A percentile compares a stretch with the other conserved stretches of the same genome.
Conservation (phyloP, 2,329 filamentous ascomycete genomes). For the Microsporum ferrugineum region DNA sequence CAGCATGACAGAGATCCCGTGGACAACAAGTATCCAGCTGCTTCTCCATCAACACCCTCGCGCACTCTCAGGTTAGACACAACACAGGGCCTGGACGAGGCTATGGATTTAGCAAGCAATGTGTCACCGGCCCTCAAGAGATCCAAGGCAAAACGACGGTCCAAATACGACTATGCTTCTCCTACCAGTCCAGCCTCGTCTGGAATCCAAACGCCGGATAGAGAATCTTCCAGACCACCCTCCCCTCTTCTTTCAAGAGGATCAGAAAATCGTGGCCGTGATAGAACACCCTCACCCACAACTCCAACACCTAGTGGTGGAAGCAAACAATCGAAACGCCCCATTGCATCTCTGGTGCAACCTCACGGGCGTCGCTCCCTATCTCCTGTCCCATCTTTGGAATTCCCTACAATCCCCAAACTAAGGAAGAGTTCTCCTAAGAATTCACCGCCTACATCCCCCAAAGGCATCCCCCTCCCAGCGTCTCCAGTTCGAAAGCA, state of each 20-base stretch:
- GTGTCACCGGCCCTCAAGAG: constrained; percentile 27
- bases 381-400: constrained; percentile 38
- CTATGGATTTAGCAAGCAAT: constrained; percentile 19
- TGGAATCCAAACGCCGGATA: constrained; percentile 17
- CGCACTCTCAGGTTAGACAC: background rate
- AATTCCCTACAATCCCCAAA: constrained; percentile 36
- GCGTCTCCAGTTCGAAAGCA: constrained; percentile 22
- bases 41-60: background rate
- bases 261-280: constrained; percentile 9
- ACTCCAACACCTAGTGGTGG: background rate
- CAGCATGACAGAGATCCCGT: background rate
- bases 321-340: constrained; percentile 12
- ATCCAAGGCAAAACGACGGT: constrained; percentile 31
- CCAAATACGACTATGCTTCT: constrained; percentile 28
- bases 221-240: constrained; percentile 7
- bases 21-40: background rate
- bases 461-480: constrained; percentile 4
- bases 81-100: constrained; percentile 15
- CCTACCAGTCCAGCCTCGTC: constrained; percentile 19
- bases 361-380: constrained; percentile 27
- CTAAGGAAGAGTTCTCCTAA: constrained; percentile 29
- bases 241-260: background rate
- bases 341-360: constrained; percentile 19
- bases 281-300: constrained; percentile 8
- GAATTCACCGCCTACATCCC: constrained; percentile 20